Evolutionary conservation across 1,139 yeast genomes (phyloP).

Genomic region (Candida pseudoviswanathii): DNA sequence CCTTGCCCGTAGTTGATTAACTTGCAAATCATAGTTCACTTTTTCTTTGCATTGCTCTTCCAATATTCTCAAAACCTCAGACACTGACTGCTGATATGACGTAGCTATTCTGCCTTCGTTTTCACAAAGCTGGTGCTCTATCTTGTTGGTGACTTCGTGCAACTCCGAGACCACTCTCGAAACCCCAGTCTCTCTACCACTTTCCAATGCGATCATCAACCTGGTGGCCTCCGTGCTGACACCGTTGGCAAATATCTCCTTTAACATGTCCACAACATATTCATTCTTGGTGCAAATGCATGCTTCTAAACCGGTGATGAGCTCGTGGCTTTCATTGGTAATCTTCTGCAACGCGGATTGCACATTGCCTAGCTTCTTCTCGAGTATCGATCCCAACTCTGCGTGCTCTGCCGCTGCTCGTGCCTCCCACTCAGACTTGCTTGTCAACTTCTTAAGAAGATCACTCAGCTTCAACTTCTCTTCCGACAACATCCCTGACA

Average conservation of each 20-base stretch:
- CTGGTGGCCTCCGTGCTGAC: neutral
- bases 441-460: slow-evolving; percentile 2
- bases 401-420: neutral
- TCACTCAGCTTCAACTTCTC: slow-evolving; percentile 10
- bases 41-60: neutral
- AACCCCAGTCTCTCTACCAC: neutral
- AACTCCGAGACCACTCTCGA: neutral
- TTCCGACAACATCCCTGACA: slow-evolving; percentile 14
- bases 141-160: neutral
- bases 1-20: neutral
- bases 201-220: neutral
- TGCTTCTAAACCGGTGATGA: neutral
- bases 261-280: neutral
- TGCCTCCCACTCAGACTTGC: neutral
- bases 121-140: neutral
- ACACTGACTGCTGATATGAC: neutral
- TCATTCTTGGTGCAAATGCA: neutral
- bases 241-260: neutral
- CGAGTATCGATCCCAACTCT: neutral
- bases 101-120: neutral
- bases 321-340: neutral
- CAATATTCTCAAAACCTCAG: neutral
- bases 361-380: neutral
- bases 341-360: neutral
- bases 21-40: neutral